Percentiles rank a stretch among this genome's conserved stretches.
phyloP scores from a whole-genome alignment of 306 rosid species.

The Pterocarpus macrocarpus region DNA sequence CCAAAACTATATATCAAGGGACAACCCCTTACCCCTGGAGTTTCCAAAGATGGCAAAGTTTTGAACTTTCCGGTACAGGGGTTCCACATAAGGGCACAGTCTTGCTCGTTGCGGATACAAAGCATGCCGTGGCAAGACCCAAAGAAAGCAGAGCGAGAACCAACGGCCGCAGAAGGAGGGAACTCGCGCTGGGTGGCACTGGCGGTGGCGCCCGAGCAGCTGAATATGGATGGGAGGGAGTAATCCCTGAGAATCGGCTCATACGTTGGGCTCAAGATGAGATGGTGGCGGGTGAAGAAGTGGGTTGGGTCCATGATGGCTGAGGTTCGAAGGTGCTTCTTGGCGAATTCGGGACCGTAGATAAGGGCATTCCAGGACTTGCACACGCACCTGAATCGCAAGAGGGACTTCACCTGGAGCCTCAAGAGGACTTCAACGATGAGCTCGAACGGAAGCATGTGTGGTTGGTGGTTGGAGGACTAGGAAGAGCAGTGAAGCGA shows the following conservation, averaged over 20 bases:
- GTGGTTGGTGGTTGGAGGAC: too few species aligned
- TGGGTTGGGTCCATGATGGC: background rate
- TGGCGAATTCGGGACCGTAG: slow-evolving; percentile 50
- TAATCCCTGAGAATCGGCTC: background rate
- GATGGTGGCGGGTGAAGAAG: background rate
- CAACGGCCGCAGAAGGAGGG: background rate
- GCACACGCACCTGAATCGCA: slow-evolving; percentile 40
- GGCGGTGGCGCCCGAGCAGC: background rate
- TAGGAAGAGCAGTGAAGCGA: too few species aligned
- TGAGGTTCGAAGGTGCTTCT: slow-evolving; percentile 23
- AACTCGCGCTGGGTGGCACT: too few species aligned
- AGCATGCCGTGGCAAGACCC: slow-evolving; percentile 54
- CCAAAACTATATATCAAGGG: slow-evolving; percentile 43
- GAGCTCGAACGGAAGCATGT: too few species aligned
- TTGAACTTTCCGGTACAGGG: slow-evolving; percentile 39
- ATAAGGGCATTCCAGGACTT: slow-evolving; percentile 53
- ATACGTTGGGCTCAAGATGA: background rate
- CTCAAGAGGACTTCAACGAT: too few species aligned
- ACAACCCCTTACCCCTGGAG: too few species aligned
- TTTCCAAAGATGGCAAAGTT: background rate
- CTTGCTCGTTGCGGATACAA: background rate
- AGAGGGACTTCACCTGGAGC: slow-evolving; percentile 18
- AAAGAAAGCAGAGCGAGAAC: too few species aligned
- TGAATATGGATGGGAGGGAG: slow-evolving; percentile 31
- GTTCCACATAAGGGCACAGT: slow-evolving; percentile 32